phyloP scores from a whole-genome alignment of 2,329 filamentous ascomycete genomes.

The Metarhizium album region DNA sequence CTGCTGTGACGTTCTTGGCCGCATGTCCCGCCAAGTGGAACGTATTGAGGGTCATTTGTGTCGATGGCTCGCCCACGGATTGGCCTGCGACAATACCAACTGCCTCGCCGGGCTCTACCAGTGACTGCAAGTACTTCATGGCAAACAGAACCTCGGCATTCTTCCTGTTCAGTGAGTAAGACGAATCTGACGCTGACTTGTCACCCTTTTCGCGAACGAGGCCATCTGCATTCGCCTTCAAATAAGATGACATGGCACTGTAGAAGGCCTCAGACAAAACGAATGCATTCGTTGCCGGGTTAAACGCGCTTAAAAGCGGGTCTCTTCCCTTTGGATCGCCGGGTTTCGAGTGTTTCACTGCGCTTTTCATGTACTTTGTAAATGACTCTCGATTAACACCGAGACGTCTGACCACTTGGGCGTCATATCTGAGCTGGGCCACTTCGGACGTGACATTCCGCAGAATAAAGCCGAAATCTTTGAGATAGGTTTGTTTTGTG shows the following conservation, averaged over 20 bases:
- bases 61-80: slow-evolving; percentile 93
- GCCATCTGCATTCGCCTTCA: slow-evolving; percentile 62
- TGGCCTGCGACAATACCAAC: slow-evolving; percentile 95
- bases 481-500: slow-evolving; percentile 84
- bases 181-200: slow-evolving; percentile 18
- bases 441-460: slow-evolving; percentile 76
- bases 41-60: slow-evolving; percentile 98
- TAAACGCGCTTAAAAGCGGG: slow-evolving; percentile 61
- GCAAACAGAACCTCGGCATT: slow-evolving; percentile 77
- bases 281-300: slow-evolving; percentile 68
- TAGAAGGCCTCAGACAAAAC: slow-evolving; percentile 86
- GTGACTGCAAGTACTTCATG: slow-evolving; percentile 83
- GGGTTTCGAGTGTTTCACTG: slow-evolving; percentile 59
- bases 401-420: slow-evolving; percentile 33
- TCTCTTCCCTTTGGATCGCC: slow-evolving; percentile 52
- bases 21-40: slow-evolving; percentile 99
- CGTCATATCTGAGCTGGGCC: slow-evolving; percentile 60
- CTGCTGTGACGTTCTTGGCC: slow-evolving; percentile 95
- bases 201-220: slow-evolving; percentile 35
- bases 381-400: slow-evolving; percentile 46
- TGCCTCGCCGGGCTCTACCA: slow-evolving; percentile 91
- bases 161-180: slow-evolving; percentile 48
- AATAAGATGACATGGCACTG: slow-evolving; percentile 59
- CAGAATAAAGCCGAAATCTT: slow-evolving; percentile 81
- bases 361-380: slow-evolving; percentile 71